Percentiles rank a stretch among this genome's conserved stretches.
These are phyloP conservation scores for Jatropha multifida DNA, from an alignment of 441 rosid species.

Conservation along the genomic window DNA sequence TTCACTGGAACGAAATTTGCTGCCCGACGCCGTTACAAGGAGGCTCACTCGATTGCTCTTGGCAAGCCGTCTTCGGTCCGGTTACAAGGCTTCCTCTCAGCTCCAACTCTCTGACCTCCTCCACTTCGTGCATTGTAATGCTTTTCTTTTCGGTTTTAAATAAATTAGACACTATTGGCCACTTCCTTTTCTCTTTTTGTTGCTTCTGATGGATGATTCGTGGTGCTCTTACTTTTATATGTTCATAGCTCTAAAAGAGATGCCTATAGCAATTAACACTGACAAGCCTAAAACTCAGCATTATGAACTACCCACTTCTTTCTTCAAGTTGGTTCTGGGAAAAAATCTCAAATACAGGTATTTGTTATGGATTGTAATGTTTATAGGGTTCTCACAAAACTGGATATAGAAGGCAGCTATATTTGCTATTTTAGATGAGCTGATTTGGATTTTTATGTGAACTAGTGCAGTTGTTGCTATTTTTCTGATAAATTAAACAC, in stretches of 20 bases:
- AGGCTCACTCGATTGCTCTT: constrained; percentile 60
- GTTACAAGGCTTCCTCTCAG: constrained; percentile 53
- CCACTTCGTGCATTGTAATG: constrained; percentile 48
- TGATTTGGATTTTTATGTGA: not conserved
- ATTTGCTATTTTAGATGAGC: not conserved
- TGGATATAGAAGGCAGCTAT: too few species aligned
- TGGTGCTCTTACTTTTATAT: not conserved
- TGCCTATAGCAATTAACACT: constrained; percentile 78
- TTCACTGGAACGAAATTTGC: constrained; percentile 60
- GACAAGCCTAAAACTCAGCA: constrained; percentile 70
- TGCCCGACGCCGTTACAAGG: constrained; percentile 62
- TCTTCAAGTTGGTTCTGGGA: constrained; percentile 82
- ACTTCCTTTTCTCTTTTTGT: not conserved
- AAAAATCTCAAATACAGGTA: constrained; percentile 71
- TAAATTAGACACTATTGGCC: not conserved
- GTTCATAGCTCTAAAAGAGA: constrained; percentile 55
- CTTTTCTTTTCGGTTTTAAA: not conserved
- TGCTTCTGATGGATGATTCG: not conserved
- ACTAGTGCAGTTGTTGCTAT: constrained; percentile 59
- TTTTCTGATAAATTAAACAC: constrained; percentile 50
- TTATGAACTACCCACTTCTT: constrained; percentile 81
- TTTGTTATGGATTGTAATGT: not conserved
- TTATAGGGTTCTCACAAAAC: too few species aligned
- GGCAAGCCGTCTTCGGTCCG: constrained; percentile 64
- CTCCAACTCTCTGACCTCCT: constrained; percentile 68